Evolutionary conservation across 805 yeast species (phyloP).

Genomic region (Saturnispora diversa): DNA sequence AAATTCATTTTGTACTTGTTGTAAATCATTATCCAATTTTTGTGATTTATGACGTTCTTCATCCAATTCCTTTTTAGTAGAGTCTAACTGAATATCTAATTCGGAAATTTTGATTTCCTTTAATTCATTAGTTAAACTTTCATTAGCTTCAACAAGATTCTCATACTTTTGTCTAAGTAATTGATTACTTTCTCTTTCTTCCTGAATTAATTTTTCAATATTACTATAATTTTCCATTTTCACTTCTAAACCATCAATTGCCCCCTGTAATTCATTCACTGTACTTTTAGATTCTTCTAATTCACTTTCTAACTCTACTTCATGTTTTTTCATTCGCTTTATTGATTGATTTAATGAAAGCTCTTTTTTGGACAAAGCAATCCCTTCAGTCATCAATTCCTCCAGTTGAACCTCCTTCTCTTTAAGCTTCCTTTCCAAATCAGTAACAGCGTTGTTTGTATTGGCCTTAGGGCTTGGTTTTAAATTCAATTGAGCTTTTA

Average conservation of each 20-base stretch:
- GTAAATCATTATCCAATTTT: constrained; percentile 19
- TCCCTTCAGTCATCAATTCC: constrained; percentile 68
- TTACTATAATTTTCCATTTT: neutral
- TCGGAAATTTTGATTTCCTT: constrained; percentile 30
- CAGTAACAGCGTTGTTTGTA: neutral
- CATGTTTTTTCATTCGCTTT: constrained; percentile 48
- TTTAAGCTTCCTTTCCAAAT: constrained; percentile 25
- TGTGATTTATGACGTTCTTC: constrained; percentile 25
- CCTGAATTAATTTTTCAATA: constrained; percentile 14
- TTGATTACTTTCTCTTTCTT: constrained; percentile 28
- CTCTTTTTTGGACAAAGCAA: constrained; percentile 62
- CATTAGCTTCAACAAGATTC: constrained; percentile 20
- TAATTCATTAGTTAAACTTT: constrained; percentile 23
- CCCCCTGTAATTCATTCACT: constrained; percentile 11
- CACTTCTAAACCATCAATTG: constrained; percentile 7
- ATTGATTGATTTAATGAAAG: constrained; percentile 58
- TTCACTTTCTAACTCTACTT: constrained; percentile 31
- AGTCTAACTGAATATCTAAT: constrained; percentile 27
- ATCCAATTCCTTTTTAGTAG: constrained; percentile 27
- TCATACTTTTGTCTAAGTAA: constrained; percentile 22
- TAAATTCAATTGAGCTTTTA: neutral
- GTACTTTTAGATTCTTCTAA: constrained; percentile 25
- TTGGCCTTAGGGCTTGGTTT: neutral
- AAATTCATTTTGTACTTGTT: constrained; percentile 19
- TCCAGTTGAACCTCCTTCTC: constrained; percentile 56